Conservation (phyloP, 495 filamentous ascomycete genomes). For the Penicillium cosmopolitanum region DNA sequence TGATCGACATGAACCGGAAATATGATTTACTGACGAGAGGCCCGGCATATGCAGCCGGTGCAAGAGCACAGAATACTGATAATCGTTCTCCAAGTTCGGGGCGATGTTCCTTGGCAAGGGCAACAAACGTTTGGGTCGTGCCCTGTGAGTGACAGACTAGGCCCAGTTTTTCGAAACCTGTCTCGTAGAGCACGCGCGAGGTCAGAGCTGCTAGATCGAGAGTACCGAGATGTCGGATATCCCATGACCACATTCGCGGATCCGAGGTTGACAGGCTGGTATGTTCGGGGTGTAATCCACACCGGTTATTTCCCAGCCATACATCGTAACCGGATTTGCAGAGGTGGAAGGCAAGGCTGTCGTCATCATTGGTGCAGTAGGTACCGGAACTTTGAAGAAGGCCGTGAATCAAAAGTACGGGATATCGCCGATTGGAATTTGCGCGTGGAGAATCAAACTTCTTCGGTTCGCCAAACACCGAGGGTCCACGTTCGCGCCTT, state of each 20-base stretch:
- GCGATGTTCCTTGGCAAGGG: conserved; percentile 88
- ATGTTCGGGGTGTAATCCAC: conserved; percentile 81
- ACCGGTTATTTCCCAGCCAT: conserved; percentile 95
- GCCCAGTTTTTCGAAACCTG: conserved; percentile 80
- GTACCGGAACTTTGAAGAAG: conserved; percentile 86
- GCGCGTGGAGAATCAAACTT: conserved; percentile 9
- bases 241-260: conserved; percentile 97
- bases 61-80: conserved; percentile 90
- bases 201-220: conserved; percentile 90
- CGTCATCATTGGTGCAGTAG: conserved; percentile 89
- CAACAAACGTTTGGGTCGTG: conserved; percentile 87
- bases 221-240: conserved; percentile 91
- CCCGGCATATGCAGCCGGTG: conserved; percentile 89
- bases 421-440: conserved; percentile 67
- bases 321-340: conserved; percentile 95
- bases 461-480: conserved; percentile 35
- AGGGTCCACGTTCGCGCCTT: conserved; percentile 36
- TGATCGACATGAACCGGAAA: conserved; percentile 87
- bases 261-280: conserved; percentile 69
- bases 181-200: conserved; percentile 79
- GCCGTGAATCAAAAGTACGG: conserved; percentile 86
- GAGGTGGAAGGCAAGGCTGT: conserved; percentile 87
- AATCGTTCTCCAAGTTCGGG: conserved; percentile 85
- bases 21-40: conserved; percentile 85
- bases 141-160: conserved; percentile 90